Conservation (phyloP, 805 yeast genomes). For the Nakazawaea wyomingensis region DNA sequence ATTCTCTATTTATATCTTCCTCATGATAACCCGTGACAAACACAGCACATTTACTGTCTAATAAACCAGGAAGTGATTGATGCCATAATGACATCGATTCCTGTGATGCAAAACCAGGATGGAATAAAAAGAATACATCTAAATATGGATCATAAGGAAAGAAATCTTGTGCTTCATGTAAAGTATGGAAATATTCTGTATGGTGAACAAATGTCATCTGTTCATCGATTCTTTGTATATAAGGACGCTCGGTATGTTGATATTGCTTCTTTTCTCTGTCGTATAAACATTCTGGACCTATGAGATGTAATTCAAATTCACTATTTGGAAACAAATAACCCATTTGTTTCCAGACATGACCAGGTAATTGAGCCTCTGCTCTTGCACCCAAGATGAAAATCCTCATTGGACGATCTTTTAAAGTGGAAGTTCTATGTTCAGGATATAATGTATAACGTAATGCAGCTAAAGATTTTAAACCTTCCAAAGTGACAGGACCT, state of each 20-base stretch:
- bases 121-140: slow-evolving; percentile 90
- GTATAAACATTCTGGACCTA: slow-evolving; percentile 88
- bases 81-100: slow-evolving; percentile 79
- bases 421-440: slow-evolving; percentile 46
- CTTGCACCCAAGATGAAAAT: slow-evolving; percentile 87
- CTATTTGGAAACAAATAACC: slow-evolving; percentile 79
- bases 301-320: slow-evolving; percentile 80
- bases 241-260: slow-evolving; percentile 54
- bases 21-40: slow-evolving; percentile 88
- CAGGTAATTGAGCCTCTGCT: slow-evolving; percentile 90
- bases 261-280: slow-evolving; percentile 67
- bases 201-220: slow-evolving; percentile 73
- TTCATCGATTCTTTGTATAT: slow-evolving; percentile 68
- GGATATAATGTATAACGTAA: slow-evolving; percentile 87
- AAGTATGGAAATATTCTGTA: slow-evolving; percentile 86
- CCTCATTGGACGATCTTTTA: slow-evolving; percentile 85
- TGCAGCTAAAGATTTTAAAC: slow-evolving; percentile 90
- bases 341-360: slow-evolving; percentile 93
- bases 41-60: slow-evolving; percentile 91
- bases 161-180: slow-evolving; percentile 89
- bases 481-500: slow-evolving; percentile 88
- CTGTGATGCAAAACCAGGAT: slow-evolving; percentile 87
- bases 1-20: slow-evolving; percentile 64
- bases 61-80: slow-evolving; percentile 75
- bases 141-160: slow-evolving; percentile 97